Conservation (phyloP, 345 rosid genomes). For the Cardamine resedifolia region DNA sequence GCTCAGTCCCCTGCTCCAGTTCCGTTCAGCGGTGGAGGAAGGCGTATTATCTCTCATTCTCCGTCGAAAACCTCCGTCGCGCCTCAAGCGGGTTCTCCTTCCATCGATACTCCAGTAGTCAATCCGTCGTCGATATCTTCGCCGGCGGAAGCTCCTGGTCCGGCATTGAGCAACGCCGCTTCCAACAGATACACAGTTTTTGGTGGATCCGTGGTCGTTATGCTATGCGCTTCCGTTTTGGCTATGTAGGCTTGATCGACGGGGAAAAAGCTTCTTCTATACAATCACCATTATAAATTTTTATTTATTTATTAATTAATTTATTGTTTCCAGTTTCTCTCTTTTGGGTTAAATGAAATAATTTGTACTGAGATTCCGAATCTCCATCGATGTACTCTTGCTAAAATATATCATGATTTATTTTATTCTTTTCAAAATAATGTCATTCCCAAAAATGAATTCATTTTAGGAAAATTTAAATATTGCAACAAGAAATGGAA, state of each 20-base stretch:
- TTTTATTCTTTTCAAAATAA: not conserved
- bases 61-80: constrained; percentile 7
- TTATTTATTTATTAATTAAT: not conserved
- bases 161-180: constrained; percentile 1
- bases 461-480: not conserved
- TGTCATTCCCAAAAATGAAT: not conserved
- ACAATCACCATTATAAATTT: not conserved
- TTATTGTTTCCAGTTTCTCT: not conserved
- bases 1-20: constrained; percentile 35
- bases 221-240: constrained; percentile 26
- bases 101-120: not conserved
- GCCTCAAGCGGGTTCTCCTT: constrained; percentile 27
- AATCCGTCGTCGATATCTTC: constrained; percentile 23
- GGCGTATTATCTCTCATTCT: constrained; percentile 16
- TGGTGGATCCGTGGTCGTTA: constrained; percentile 17
- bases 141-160: constrained; percentile 32
- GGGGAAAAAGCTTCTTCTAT: not conserved
- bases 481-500: no score
- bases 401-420: not conserved
- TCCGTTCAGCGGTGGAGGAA: constrained; percentile 21
- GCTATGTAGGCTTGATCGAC: constrained; percentile 7
- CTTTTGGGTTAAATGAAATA: not conserved
- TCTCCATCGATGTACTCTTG: not conserved
- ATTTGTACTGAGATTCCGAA: not conserved
- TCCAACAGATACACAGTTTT: constrained; percentile 13